A percentile compares a stretch with the other conserved stretches of the same genome.
These are phyloP conservation scores for Penicillium sp. DNA, from an alignment of 2,329 filamentous ascomycete genomes.

Conservation along the genomic window DNA sequence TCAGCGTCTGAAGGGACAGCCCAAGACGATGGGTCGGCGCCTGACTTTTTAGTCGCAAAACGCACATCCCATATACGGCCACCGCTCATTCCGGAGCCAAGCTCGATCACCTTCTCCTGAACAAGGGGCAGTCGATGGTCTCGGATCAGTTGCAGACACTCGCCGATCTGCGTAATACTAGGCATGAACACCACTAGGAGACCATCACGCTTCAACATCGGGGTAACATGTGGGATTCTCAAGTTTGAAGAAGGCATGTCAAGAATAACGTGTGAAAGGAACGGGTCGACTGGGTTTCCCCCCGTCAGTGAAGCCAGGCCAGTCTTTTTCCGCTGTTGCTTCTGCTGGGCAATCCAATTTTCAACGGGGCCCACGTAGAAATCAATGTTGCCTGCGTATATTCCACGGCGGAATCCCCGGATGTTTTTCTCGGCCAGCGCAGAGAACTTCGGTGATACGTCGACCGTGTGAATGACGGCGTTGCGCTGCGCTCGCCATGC, in stretches of 20 bases:
- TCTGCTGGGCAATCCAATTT: conserved; percentile 58
- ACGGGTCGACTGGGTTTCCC: conserved; percentile 47
- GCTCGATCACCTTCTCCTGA: conserved; percentile 45
- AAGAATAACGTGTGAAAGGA: conserved; percentile 68
- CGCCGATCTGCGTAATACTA: conserved; percentile 72
- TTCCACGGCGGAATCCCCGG: conserved; percentile 63
- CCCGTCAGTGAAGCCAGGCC: conserved; percentile 17
- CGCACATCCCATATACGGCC: conserved; percentile 50
- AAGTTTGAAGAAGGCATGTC: conserved; percentile 66
- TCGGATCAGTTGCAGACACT: conserved; percentile 57
- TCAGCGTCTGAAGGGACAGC: conserved; percentile 15
- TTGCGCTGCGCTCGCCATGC: conserved; percentile 52
- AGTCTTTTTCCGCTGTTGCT: conserved; percentile 35
- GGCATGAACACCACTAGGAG: conserved; percentile 70
- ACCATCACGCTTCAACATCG: conserved; percentile 61
- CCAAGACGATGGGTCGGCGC: conserved; percentile 34
- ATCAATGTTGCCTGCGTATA: conserved; percentile 68
- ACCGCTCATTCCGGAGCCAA: conserved; percentile 45
- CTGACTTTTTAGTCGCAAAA: conserved; percentile 36
- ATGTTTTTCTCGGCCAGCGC: conserved; percentile 63
- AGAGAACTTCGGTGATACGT: conserved; percentile 62
- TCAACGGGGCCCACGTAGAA: conserved; percentile 69
- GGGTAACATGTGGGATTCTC: conserved; percentile 44
- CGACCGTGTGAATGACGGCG: conserved; percentile 73
- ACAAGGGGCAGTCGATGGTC: conserved; percentile 53